Conservation (phyloP, 306 rosid genomes). For the Sesbania bispinosa region DNA sequence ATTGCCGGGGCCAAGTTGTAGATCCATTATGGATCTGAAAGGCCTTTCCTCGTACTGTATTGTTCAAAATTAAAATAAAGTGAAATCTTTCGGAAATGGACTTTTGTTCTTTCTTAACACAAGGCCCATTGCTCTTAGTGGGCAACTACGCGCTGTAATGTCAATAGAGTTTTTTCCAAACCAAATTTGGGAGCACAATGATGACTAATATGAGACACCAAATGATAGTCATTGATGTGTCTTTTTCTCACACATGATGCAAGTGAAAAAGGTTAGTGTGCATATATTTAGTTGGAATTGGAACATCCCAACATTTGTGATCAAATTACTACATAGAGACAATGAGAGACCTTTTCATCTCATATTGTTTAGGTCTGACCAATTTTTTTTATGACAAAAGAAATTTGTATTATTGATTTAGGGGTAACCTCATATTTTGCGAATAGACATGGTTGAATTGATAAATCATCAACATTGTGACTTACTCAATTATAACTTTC, state of each 20-base stretch:
- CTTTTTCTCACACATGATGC: conserved; percentile 27
- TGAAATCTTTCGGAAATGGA: conserved; percentile 8
- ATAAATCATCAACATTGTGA: too few species aligned
- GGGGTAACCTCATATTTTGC: too few species aligned
- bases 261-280: neutral
- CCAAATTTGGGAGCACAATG: conserved; percentile 23
- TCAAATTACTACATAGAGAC: neutral
- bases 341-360: neutral
- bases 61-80: neutral
- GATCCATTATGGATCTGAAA: too few species aligned
- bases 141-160: conserved; percentile 5
- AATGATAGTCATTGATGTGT: neutral
- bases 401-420: too few species aligned
- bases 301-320: neutral
- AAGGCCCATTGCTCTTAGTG: conserved; percentile 6
- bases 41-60: neutral
- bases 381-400: neutral
- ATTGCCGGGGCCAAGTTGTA: neutral
- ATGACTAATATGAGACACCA: neutral
- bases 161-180: conserved; percentile 14
- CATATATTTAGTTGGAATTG: neutral
- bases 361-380: neutral
- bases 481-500: too few species aligned
- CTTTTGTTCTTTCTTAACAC: neutral
- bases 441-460: too few species aligned